Conservation (phyloP, 169 alveolate species). For the Theileria orientalis region DNA sequence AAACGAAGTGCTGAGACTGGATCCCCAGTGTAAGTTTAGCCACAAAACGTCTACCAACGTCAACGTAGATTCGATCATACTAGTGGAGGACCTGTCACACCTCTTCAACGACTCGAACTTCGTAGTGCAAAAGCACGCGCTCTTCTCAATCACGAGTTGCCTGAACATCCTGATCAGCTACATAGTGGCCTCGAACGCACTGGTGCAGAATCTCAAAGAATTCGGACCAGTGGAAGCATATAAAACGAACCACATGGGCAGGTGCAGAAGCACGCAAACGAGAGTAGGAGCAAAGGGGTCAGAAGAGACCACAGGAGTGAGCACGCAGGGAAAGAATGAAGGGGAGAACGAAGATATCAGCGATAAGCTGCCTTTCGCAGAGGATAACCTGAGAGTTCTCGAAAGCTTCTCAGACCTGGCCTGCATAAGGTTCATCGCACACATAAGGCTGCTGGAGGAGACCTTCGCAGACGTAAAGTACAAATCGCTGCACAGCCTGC, state of each 20-base stretch:
- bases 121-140: conserved; percentile 34
- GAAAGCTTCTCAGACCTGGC: conserved; percentile 7
- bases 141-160: conserved; percentile 28
- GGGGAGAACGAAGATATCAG: neutral
- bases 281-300: no score
- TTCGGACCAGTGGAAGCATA: no score
- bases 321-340: no score
- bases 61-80: conserved; percentile 38
- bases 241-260: neutral
- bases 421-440: conserved; percentile 7
- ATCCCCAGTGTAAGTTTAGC: conserved; percentile 55
- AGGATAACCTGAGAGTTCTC: neutral
- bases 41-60: neutral
- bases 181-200: neutral
- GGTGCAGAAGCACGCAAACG: no score
- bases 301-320: no score
- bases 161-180: conserved; percentile 20
- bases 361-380: neutral
- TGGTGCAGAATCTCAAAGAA: neutral
- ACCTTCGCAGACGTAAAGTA: conserved; percentile 2
- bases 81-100: conserved; percentile 59
- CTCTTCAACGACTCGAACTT: conserved; percentile 39
- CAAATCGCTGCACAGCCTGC: neutral
- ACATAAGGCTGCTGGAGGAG: neutral
- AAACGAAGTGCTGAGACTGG: conserved; percentile 23